phyloP scores from a whole-genome alignment of 225 moss, liverwort and hornwort species.

The Sphagnum tenellum region DNA sequence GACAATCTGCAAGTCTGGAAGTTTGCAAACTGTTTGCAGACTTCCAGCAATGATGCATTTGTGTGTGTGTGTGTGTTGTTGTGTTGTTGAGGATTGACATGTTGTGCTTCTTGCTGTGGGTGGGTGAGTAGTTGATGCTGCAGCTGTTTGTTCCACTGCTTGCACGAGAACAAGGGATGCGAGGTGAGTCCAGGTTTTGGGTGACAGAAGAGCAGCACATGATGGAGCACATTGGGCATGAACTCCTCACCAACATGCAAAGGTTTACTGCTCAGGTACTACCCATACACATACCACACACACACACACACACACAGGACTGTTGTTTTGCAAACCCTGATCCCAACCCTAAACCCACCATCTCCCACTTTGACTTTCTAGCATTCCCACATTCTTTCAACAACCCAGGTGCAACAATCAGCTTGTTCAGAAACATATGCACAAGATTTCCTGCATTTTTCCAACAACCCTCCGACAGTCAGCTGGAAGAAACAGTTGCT shows the following conservation, averaged over 20 bases:
- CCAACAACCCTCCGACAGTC: no score
- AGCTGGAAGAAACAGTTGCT: no score
- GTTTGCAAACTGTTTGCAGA: background rate
- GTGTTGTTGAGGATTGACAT: background rate
- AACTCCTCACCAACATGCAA: slow-evolving; percentile 71
- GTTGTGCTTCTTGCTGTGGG: no score
- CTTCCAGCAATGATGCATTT: background rate
- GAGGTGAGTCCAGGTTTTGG: slow-evolving; percentile 47
- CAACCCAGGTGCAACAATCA: no score
- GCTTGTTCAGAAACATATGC: no score
- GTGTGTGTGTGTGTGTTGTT: background rate
- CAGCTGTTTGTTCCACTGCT: slow-evolving; percentile 83
- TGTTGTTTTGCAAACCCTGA: no score
- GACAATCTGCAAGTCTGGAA: background rate
- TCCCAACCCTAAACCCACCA: no score
- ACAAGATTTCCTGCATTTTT: no score
- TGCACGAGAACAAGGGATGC: slow-evolving; percentile 29
- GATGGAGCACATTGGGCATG: slow-evolving; percentile 65
- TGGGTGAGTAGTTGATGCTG: slow-evolving; percentile 28
- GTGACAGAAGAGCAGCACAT: slow-evolving; percentile 32
- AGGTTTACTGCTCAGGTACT: slow-evolving; percentile 62
- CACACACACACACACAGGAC: no score
- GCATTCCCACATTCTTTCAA: no score
- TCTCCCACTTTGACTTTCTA: no score
- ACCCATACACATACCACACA: no score